Percentiles rank a stretch among this genome's conserved stretches.
These are phyloP conservation scores for Penicillium parvum DNA, from an alignment of 495 filamentous ascomycete genomes.

Conservation along the genomic window DNA sequence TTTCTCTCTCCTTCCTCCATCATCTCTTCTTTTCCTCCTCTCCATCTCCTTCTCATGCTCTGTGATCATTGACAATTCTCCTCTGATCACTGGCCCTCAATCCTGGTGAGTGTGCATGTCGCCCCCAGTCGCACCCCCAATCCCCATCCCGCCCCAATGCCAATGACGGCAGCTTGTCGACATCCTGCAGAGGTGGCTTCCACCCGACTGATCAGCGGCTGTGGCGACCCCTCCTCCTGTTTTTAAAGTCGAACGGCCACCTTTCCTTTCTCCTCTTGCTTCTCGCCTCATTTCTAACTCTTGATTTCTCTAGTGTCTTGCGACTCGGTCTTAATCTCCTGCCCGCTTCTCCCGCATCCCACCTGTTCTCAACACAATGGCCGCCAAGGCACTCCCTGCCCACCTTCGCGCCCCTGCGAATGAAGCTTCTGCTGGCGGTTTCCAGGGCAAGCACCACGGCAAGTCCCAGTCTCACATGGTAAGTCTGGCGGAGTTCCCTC, in stretches of 20 bases:
- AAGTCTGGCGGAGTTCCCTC: slow-evolving; percentile 45
- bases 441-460: slow-evolving; percentile 75
- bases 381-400: slow-evolving; percentile 65
- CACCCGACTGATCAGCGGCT: slow-evolving; percentile 24
- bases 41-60: slow-evolving; percentile 4
- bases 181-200: slow-evolving; percentile 17
- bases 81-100: not conserved
- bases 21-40: slow-evolving; percentile 3
- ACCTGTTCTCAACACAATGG: slow-evolving; percentile 52
- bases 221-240: slow-evolving; percentile 27
- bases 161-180: slow-evolving; percentile 38
- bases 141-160: slow-evolving; percentile 7
- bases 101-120: not conserved
- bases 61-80: slow-evolving; percentile 6
- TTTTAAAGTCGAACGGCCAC: slow-evolving; percentile 4
- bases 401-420: slow-evolving; percentile 66
- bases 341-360: slow-evolving; percentile 2
- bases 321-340: slow-evolving; percentile 5
- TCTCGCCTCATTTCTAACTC: not conserved
- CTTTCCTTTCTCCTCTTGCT: slow-evolving; percentile 7
- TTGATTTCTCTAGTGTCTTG: too few relatives aligned
- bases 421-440: slow-evolving; percentile 46
- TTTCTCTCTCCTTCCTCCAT: slow-evolving; percentile 12
- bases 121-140: slow-evolving; percentile 3
- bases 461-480: slow-evolving; percentile 96